Base-by-base conservation (phyloP, 2,329 filamentous ascomycete genomes). In the Sporothrix mexicana region DNA sequence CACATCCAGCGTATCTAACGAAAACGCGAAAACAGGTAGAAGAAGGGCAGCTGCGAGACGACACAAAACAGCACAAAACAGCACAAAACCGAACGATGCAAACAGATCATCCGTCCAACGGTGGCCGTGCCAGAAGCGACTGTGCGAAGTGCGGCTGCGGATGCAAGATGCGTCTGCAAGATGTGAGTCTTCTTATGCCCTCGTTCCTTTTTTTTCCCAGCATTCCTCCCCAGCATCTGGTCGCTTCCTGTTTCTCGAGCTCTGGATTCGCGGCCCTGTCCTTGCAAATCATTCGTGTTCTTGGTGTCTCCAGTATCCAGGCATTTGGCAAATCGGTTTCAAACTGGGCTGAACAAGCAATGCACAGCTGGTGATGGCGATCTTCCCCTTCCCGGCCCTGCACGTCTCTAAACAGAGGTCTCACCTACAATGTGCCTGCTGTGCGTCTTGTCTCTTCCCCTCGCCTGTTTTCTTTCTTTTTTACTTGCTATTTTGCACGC, bases 241-340 rank as follows among this genome's bases (percentile, higher is more conserved):
- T 36, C 30, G 30, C 30, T 47, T 55, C 36, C 53, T 51, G 20
- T 59, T 70, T 51, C 53, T 23, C 49, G 13, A 61, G 20, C 43
- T n/a, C n/a, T 51, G 47, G 43, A 36, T 36, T 36, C 30, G 30
- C 25, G 47, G 9, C 45, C 66, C 25, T 53, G 47, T 41, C 47
- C 45, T 51, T 51, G 23, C 45, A 51, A 23, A n/a, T n/a, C n/a
- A 30, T 23, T 45, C 45, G 25, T 23, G 15, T 25, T 36, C 45
- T 70, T 70, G 45, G 45, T 57, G 66, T 71, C 61, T 71, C 69
- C 72, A 55, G 47, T 41, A 64, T 73, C 72, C 70, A 73, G 62
- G 73, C 73, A 74, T 72, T 73, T 64, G 72, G 74, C 70, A 74
- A 74, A 73, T 74, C 74, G 62, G 74, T 75, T 75, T 75, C 74